Base-by-base conservation (phyloP, 2,329 filamentous ascomycete genomes). In the Fusarium chlamydosporum region DNA sequence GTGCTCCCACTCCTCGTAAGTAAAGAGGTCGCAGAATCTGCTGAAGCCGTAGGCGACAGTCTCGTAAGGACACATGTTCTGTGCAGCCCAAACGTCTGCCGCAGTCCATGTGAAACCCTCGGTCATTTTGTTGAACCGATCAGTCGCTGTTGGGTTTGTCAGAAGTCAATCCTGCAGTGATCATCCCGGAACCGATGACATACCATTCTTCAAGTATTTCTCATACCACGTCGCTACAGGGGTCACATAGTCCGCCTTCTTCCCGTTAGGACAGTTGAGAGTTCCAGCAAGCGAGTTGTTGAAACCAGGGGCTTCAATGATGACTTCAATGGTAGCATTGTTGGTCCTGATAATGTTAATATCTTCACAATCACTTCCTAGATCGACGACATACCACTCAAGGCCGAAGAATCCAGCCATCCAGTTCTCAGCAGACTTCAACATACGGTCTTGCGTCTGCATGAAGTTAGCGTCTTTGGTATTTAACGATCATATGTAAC, bases 371-470 rank as follows among this genome's bases (percentile, higher is more conserved):
- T 18, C 13, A 23, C 18, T 11, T n/a, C 11, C 20, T 31, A 8
- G 12, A 7, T 10, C 11, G 5, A 13, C 3, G 20, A 27, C 78
- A 33, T 72, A 84, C 83, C 91, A 94, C 46, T 90, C 86, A 0
- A 93, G 83, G 1, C 91, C 91, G 74, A 94, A 94, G 80, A 94
- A 94, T 0, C 92, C 92, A 7, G 91, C 89, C 75, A 93, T 80
- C 78, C 93, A 94, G 77, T 94, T 91, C 77, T 94, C 91, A 4
- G 91, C 91, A 38, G 86, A 90, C 76, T 93, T 89, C 23, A 91
- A 81, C 91, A 94, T 94, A 26, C 92, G 88, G 74, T 92, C 88
- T 76, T 94, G 90, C 2, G 91, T 92, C 81, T 84, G 34, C 2
- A 16, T 1, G n/a, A 1, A 40, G 65, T 76, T 50, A 76, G 68